A percentile compares a stretch with the other conserved stretches of the same genome.
Evolutionary conservation across 257 asterid species (phyloP).

Genomic region (Nicotiana tabacum): DNA sequence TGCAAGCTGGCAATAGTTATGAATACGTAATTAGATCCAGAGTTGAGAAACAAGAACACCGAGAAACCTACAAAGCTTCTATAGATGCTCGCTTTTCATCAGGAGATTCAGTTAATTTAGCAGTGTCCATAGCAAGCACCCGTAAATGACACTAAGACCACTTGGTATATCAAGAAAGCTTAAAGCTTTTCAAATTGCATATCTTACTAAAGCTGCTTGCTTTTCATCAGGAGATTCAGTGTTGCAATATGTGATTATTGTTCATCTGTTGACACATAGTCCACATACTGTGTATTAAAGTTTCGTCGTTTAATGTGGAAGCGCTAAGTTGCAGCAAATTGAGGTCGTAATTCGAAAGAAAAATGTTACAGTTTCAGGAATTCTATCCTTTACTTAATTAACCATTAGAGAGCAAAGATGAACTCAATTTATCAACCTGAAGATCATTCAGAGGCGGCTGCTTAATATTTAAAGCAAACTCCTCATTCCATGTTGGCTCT

Average conservation of each 20-base stretch:
- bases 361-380: background rate
- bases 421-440: slow-evolving; percentile 51
- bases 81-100: background rate
- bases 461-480: slow-evolving; percentile 78
- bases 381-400: background rate
- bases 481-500: slow-evolving; percentile 98
- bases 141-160: background rate
- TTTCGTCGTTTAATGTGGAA: background rate
- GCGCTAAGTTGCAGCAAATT: background rate
- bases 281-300: background rate
- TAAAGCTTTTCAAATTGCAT: background rate
- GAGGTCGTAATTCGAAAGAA: background rate
- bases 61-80: too few species aligned
- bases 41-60: background rate
- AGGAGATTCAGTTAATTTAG: background rate
- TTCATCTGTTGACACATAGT: background rate
- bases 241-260: background rate
- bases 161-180: background rate
- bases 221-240: background rate
- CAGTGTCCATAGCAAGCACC: background rate
- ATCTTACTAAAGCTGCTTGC: background rate
- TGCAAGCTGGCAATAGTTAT: slow-evolving; percentile 54
- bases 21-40: background rate
- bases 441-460: slow-evolving; percentile 62
- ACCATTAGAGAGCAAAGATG: background rate